Evolutionary conservation across 805 yeast genomes (phyloP).

Genomic region (Suhomyces canberraensis): DNA sequence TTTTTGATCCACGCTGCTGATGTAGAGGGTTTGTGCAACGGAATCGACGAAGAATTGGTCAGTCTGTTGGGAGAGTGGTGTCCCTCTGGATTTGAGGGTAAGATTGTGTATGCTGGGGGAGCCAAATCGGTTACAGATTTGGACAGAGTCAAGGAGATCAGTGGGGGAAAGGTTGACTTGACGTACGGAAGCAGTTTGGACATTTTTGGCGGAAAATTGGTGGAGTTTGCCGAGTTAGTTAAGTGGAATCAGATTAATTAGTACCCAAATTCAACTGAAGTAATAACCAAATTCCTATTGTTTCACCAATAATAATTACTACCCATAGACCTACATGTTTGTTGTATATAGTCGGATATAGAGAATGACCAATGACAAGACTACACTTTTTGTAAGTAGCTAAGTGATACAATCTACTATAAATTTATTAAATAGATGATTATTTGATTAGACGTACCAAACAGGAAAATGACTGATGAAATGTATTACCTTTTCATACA

Average conservation of each 20-base stretch:
- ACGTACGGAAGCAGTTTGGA: constrained; percentile 93
- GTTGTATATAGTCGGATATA: too few relatives aligned
- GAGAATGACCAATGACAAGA: too few relatives aligned
- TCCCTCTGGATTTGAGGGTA: constrained; percentile 49
- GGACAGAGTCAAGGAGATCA: constrained; percentile 58
- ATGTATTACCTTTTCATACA: constrained; percentile 92
- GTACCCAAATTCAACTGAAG: too few relatives aligned
- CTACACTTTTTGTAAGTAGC: too few relatives aligned
- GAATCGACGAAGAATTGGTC: constrained; percentile 83
- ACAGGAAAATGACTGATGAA: constrained; percentile 82
- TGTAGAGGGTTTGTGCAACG: constrained; percentile 93
- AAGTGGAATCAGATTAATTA: constrained; percentile 54
- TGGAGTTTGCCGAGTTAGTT: constrained; percentile 71
- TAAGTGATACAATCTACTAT: too few relatives aligned
- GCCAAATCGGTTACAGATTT: constrained; percentile 75
- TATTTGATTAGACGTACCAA: too few relatives aligned
- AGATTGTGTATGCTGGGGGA: constrained; percentile 96
- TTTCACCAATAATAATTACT: too few relatives aligned
- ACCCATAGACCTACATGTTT: too few relatives aligned
- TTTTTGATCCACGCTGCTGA: constrained; percentile 97
- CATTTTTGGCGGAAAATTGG: constrained; percentile 87
- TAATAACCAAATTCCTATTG: too few relatives aligned
- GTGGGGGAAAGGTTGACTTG: constrained; percentile 81
- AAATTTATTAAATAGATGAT: too few relatives aligned
- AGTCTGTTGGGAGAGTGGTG: constrained; percentile 74